Percentiles rank a stretch among this genome's conserved stretches.
Evolutionary conservation across 768 basidiomycete genomes (phyloP).

Genomic region (Boletus sp.): DNA sequence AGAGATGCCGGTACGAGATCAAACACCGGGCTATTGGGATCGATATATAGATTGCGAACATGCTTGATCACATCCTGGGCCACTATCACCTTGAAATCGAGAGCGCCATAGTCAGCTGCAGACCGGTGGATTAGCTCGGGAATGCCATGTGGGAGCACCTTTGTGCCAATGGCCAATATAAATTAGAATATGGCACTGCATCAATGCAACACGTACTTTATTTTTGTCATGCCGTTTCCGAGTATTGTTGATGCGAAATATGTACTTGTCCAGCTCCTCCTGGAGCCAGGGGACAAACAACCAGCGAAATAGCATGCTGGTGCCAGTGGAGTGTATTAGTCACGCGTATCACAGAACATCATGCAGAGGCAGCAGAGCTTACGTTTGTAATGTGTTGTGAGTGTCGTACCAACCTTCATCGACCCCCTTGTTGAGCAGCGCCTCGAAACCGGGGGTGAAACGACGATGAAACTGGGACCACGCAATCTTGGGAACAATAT

Average conservation of each 20-base stretch:
- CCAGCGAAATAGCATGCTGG: slow-evolving; percentile 42
- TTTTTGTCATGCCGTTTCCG: slow-evolving; percentile 4
- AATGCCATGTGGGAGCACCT: too few species aligned
- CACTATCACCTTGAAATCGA: too few species aligned
- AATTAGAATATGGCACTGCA: too few species aligned
- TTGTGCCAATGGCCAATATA: too few species aligned
- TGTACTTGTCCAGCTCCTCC: slow-evolving; percentile 1
- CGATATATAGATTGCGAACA: slow-evolving; percentile 24
- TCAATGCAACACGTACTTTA: neutral
- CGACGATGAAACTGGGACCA: neutral
- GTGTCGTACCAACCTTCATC: slow-evolving; percentile 32
- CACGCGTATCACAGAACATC: neutral
- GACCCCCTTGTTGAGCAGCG: slow-evolving; percentile 28
- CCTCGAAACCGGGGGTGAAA: slow-evolving; percentile 39
- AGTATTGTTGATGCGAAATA: neutral
- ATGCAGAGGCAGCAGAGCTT: neutral
- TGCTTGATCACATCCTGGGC: neutral
- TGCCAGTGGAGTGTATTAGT: neutral
- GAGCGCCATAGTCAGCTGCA: too few species aligned
- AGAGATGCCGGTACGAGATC: slow-evolving; percentile 35
- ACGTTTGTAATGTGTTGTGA: slow-evolving; percentile 25
- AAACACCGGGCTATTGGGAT: slow-evolving; percentile 35
- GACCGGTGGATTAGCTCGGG: too few species aligned
- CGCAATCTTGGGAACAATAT: slow-evolving; percentile 41
- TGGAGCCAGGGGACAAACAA: slow-evolving; percentile 23